Conservation (phyloP, 129 eudicot genomes). For the Oenanthe sinensis region DNA sequence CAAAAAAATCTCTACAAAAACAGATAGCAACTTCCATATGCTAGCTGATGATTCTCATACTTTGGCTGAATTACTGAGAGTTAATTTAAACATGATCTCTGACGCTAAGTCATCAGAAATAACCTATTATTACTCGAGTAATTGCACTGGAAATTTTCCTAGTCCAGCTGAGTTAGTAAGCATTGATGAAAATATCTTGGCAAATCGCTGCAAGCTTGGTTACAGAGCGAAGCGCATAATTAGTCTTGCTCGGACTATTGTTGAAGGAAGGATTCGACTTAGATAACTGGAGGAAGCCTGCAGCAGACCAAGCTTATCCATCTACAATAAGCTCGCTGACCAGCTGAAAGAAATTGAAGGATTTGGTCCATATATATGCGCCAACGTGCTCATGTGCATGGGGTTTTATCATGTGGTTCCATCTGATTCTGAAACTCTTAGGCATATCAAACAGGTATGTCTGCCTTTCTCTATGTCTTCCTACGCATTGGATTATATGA, state of each 20-base stretch:
- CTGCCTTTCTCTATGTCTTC: background rate
- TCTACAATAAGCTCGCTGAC: conserved; percentile 42
- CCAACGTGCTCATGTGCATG: conserved; percentile 93
- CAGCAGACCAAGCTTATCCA: conserved; percentile 37
- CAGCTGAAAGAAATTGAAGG: conserved; percentile 65
- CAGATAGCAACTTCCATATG: conserved; percentile 4
- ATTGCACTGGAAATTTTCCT: conserved; percentile 58
- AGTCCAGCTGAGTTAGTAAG: conserved; percentile 58
- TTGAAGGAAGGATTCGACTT: conserved; percentile 57
- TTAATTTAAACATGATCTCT: conserved; percentile 5
- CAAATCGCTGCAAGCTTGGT: conserved; percentile 73
- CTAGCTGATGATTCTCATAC: conserved; percentile 13
- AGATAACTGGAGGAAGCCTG: conserved; percentile 48
- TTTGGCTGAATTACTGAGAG: background rate
- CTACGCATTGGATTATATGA: background rate
- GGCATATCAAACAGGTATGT: conserved; percentile 81
- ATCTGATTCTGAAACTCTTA: conserved; percentile 80
- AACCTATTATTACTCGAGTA: conserved; percentile 5
- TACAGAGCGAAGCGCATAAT: conserved; percentile 80
- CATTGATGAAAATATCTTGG: conserved; percentile 50
- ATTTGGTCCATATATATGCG: conserved; percentile 81
- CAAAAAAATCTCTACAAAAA: background rate
- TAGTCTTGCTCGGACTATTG: conserved; percentile 58
- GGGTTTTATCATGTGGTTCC: conserved; percentile 88
- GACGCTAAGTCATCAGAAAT: conserved; percentile 16